A percentile compares a stretch with the other conserved stretches of the same genome.
These are phyloP conservation scores for Podaxis sp. DNA, from an alignment of 768 basidiomycete species.

Conservation along the genomic window DNA sequence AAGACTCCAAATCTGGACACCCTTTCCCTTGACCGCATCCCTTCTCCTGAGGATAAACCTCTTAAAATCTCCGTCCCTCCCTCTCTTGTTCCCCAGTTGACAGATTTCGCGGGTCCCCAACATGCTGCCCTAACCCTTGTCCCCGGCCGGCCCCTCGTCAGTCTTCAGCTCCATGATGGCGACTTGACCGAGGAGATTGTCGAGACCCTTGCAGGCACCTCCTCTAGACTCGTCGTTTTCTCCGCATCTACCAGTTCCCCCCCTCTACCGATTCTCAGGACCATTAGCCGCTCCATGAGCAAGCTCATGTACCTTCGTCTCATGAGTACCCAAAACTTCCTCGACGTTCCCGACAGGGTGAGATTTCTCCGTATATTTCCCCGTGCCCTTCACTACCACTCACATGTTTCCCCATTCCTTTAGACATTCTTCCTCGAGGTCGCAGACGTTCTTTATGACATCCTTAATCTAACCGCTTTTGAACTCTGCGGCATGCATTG, in stretches of 20 bases:
- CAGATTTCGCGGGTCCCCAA: constrained; percentile 59
- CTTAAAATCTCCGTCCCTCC: constrained; percentile 32
- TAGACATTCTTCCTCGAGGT: constrained; percentile 35
- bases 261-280: constrained; percentile 53
- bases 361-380: constrained; percentile 20
- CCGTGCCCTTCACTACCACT: constrained; percentile 12
- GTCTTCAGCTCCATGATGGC: constrained; percentile 58
- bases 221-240: constrained; percentile 49
- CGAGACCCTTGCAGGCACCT: constrained; percentile 42
- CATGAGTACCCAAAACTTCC: constrained; percentile 52
- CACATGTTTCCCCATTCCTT: constrained; percentile 15
- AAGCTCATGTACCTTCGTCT: constrained; percentile 63
- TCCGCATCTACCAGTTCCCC: constrained; percentile 55
- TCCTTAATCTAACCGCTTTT: constrained; percentile 60
- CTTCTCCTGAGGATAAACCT: constrained; percentile 15
- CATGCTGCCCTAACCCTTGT: constrained; percentile 51
- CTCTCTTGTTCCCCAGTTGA: constrained; percentile 37
- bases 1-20: constrained; percentile 50
- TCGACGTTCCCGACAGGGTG: constrained; percentile 47
- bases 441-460: constrained; percentile 38
- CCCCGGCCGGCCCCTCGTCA: constrained; percentile 61
- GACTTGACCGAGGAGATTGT: constrained; percentile 57
- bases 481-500: constrained; percentile 78
- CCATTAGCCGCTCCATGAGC: constrained; percentile 52
- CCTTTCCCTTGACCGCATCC: constrained; percentile 48